Base-by-base conservation (phyloP, 176 grass and related monocot species). In the Luzula sylvatica region DNA sequence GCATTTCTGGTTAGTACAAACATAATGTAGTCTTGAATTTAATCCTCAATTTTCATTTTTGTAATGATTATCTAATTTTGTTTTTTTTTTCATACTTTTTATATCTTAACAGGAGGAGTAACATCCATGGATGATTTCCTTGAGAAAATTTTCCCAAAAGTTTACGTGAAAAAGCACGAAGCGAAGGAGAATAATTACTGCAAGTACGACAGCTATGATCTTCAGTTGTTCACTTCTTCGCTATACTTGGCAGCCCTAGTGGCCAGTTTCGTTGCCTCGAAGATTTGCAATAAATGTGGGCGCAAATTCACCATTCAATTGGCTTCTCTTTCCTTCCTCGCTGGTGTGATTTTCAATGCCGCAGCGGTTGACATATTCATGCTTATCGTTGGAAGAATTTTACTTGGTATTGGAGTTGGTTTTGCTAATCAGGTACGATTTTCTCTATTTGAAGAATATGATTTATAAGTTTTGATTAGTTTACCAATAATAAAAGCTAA, bases 71-170 rank as follows among this genome's bases (percentile, higher is more conserved):
- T n/a, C n/a, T n/a, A n/a, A n/a, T n/a, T n/a, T n/a, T n/a, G n/a
- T n/a, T n/a, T n/a, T n/a, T n/a, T n/a, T n/a, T n/a, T n/a, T n/a
- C n/a, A n/a, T n/a, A n/a, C n/a, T n/a, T n/a, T n/a, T n/a, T n/a
- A n/a, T n/a, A n/a, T n/a, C n/a, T n/a, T n/a, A 56, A 27, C 19
- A 84, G 82, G 83, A 4, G 83, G 83, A 3, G 83, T 87, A 13
- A 82, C 83, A 1, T 58, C 83, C 4, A 87, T 82, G 83, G 78
- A 87, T 22, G 77, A 78, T 40, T 82, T 87, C 58, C 11, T 87
- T 13, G 3, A 55, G 6, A 47, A 7, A 23, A 77, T 87, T 68
- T 82, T 87, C 69, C 77, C 77, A 0, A 0, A 11, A 0, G 73
- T 87, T 27, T 78, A 61, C 52, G 52, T 7, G 11, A 62, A 71